Conservation (phyloP, 2,329 filamentous ascomycete species). For the Ceratocystis alfenasii region DNA sequence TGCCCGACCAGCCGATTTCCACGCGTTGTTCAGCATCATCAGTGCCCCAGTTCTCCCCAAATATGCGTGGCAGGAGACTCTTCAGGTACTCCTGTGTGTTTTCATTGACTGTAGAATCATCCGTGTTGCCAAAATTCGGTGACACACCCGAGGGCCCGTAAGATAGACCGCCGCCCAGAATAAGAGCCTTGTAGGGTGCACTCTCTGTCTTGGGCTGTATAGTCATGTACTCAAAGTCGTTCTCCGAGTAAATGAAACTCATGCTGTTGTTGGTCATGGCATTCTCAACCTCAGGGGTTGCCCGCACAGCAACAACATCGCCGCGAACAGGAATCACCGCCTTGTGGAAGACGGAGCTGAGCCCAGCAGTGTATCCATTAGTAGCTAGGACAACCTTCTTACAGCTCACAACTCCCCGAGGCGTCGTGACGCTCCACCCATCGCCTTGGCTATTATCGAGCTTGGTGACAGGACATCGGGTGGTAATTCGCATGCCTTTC, state of each 20-base stretch:
- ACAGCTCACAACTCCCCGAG: conserved; percentile 24
- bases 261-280: conserved; percentile 34
- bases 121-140: conserved; percentile 42
- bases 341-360: conserved; percentile 21
- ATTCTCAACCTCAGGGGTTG: conserved; percentile 4
- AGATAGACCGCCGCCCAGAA: conserved; percentile 49
- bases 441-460: not conserved
- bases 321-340: conserved; percentile 25
- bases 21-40: conserved; percentile 31
- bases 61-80: conserved; percentile 36
- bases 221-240: conserved; percentile 57
- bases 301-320: conserved; percentile 17
- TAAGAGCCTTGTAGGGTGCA: conserved; percentile 34
- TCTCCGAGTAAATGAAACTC: conserved; percentile 44
- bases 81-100: conserved; percentile 39
- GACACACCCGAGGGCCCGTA: conserved; percentile 34
- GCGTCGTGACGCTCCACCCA: conserved; percentile 23
- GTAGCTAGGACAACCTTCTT: conserved; percentile 26
- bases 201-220: conserved; percentile 34
- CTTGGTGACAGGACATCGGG: conserved; percentile 16
- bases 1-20: conserved; percentile 41
- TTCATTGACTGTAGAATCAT: conserved; percentile 43
- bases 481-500: conserved; percentile 15
- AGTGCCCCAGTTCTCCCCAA: conserved; percentile 41
- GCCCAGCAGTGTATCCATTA: conserved; percentile 27